Percentiles rank a stretch among this genome's conserved stretches.
Evolutionary conservation across 2,329 filamentous ascomycete genomes (phyloP).

Genomic region (Fusarium cyanostomum): DNA sequence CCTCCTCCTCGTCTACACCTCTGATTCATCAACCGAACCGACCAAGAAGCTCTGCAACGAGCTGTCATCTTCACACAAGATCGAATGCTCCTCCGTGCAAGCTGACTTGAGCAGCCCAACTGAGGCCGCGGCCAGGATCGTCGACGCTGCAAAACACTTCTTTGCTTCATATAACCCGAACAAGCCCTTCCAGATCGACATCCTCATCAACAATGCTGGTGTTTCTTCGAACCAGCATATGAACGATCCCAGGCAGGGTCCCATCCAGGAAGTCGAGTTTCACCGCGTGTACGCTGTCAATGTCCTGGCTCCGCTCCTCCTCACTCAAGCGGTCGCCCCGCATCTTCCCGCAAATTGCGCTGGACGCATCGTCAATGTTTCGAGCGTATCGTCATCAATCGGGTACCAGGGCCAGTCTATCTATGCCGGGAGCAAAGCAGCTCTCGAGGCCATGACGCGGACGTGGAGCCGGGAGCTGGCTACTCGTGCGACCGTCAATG

Average conservation of each 20-base stretch:
- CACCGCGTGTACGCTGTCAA: slow-evolving; percentile 80
- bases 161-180: slow-evolving; percentile 38
- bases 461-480: slow-evolving; percentile 67
- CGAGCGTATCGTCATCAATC: slow-evolving; percentile 62
- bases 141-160: slow-evolving; percentile 44
- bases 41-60: slow-evolving; percentile 59
- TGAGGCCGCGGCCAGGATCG: slow-evolving; percentile 40
- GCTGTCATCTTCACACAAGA: slow-evolving; percentile 56
- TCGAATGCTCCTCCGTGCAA: slow-evolving; percentile 43
- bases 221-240: slow-evolving; percentile 71
- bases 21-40: slow-evolving; percentile 59
- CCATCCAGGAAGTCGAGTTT: slow-evolving; percentile 72
- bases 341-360: slow-evolving; percentile 75
- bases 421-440: slow-evolving; percentile 67
- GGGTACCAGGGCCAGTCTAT: slow-evolving; percentile 65
- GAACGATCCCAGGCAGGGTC: slow-evolving; percentile 60
- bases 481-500: slow-evolving; percentile 64
- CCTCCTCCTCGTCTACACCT: slow-evolving; percentile 68
- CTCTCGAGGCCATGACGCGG: slow-evolving; percentile 67
- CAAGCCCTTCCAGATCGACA: slow-evolving; percentile 66
- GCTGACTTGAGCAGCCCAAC: slow-evolving; percentile 44
- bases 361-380: slow-evolving; percentile 65
- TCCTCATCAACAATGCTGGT: slow-evolving; percentile 89
- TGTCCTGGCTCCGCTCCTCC: slow-evolving; percentile 80
- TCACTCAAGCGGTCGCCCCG: slow-evolving; percentile 76